These are phyloP conservation scores for Yamadazyma dendronema DNA, from an alignment of 1,139 yeast genomes.

Conservation along the genomic window DNA sequence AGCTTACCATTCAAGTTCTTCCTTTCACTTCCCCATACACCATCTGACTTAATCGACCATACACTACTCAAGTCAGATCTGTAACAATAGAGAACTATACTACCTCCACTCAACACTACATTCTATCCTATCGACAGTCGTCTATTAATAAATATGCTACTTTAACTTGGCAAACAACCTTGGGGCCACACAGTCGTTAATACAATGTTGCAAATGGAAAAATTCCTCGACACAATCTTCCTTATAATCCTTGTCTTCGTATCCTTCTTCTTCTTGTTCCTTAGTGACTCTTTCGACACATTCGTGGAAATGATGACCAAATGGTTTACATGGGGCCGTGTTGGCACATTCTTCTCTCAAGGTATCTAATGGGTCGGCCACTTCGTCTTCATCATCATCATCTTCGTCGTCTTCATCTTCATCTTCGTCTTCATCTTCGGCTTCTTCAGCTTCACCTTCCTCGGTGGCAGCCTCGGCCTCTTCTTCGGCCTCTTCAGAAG, in stretches of 20 bases:
- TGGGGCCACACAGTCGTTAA: constrained; percentile 92
- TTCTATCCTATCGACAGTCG: background rate
- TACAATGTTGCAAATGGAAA: constrained; percentile 94
- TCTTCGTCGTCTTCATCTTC: constrained; percentile 74
- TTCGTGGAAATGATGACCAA: constrained; percentile 87
- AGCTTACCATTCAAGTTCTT: no score
- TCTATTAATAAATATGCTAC: constrained; percentile 30
- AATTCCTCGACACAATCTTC: constrained; percentile 98
- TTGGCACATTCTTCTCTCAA: constrained; percentile 68
- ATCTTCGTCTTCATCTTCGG: constrained; percentile 60
- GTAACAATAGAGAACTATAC: no score
- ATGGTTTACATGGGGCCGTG: constrained; percentile 67
- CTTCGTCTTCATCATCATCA: constrained; percentile 78
- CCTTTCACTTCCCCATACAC: no score
- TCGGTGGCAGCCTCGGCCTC: constrained; percentile 22
- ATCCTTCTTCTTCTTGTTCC: constrained; percentile 79
- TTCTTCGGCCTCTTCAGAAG: constrained; percentile 25
- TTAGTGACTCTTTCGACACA: constrained; percentile 93
- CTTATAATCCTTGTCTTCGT: constrained; percentile 77
- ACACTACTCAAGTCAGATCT: no score
- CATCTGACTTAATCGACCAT: no score
- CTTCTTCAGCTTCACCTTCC: constrained; percentile 46
- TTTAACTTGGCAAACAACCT: constrained; percentile 83
- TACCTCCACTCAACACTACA: no score
- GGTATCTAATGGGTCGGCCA: constrained; percentile 64